Percentiles rank a stretch among this genome's conserved stretches.
These are phyloP conservation scores for Gloeopeniophorella convolvens DNA, from an alignment of 768 basidiomycete species.

Conservation along the genomic window DNA sequence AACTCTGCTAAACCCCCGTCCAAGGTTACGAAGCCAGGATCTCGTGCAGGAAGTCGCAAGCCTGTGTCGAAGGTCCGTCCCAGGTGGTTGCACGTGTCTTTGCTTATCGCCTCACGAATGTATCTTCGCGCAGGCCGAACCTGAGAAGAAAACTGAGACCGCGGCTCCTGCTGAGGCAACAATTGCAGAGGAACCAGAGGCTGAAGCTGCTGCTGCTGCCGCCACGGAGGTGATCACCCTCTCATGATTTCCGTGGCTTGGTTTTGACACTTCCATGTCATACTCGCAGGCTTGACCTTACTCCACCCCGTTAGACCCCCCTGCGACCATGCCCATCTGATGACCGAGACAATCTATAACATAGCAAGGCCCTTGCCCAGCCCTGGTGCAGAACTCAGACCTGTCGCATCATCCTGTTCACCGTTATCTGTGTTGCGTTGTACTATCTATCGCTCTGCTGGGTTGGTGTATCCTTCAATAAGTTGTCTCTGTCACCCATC, in stretches of 20 bases:
- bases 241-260: not conserved
- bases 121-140: conserved; percentile 11
- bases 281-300: conserved; percentile 9
- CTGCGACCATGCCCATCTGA: not conserved
- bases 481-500: no score
- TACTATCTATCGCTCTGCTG: conserved; percentile 18
- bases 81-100: conserved; percentile 13
- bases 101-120: not conserved
- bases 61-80: conserved; percentile 30
- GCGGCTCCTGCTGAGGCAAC: conserved; percentile 10
- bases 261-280: not conserved
- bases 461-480: no score
- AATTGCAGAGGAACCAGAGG: conserved; percentile 21
- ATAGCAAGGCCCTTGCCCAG: conserved; percentile 15
- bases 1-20: conserved; percentile 27
- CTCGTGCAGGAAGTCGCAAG: conserved; percentile 26
- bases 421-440: conserved; percentile 20
- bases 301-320: not conserved
- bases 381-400: conserved; percentile 13
- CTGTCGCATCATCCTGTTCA: conserved; percentile 15
- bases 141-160: conserved; percentile 13
- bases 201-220: conserved; percentile 12
- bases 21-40: conserved; percentile 27
- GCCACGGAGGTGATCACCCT: not conserved
- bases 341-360: conserved; percentile 16